Evolutionary conservation across 495 filamentous ascomycete genomes (phyloP).

Genomic region (Aspergillus diversus): DNA sequence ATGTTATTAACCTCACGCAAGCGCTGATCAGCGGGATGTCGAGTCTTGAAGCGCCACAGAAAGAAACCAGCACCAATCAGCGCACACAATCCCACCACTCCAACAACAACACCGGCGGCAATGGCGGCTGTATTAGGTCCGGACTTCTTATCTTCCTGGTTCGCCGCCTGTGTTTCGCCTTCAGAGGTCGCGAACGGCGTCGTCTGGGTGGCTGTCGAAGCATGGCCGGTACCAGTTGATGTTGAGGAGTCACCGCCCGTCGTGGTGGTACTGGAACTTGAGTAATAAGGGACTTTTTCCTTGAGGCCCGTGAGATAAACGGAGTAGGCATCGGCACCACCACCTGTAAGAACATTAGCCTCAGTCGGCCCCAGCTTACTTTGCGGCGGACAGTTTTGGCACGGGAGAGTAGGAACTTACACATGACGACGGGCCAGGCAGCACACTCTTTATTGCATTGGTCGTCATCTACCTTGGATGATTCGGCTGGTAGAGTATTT

Average conservation of each 20-base stretch:
- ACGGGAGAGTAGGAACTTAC: slow-evolving; percentile 39
- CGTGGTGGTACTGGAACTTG: slow-evolving; percentile 23
- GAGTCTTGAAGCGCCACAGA: slow-evolving; percentile 73
- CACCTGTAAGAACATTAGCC: slow-evolving; percentile 39
- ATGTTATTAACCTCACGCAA: slow-evolving; percentile 75
- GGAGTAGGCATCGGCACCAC: slow-evolving; percentile 45
- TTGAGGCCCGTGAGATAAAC: slow-evolving; percentile 49
- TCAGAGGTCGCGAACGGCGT: slow-evolving; percentile 46
- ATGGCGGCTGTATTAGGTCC: slow-evolving; percentile 73
- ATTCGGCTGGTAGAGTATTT: slow-evolving; percentile 43
- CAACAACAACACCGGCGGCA: slow-evolving; percentile 86
- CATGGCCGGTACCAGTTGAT: slow-evolving; percentile 19
- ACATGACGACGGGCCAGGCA: slow-evolving; percentile 49
- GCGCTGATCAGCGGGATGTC: slow-evolving; percentile 76
- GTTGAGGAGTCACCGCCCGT: slow-evolving; percentile 25
- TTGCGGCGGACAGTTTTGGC: neutral
- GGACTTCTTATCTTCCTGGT: slow-evolving; percentile 30
- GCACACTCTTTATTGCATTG: slow-evolving; percentile 46
- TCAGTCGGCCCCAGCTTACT: neutral
- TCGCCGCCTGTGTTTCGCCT: slow-evolving; percentile 25
- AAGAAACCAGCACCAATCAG: slow-evolving; percentile 72
- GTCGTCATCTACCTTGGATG: slow-evolving; percentile 39
- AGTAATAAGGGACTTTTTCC: slow-evolving; percentile 33
- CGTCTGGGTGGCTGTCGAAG: slow-evolving; percentile 36
- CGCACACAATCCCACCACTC: slow-evolving; percentile 69